A percentile compares a stretch with the other conserved stretches of the same genome.
phyloP scores from a whole-genome alignment of 1,284 basidiomycete species.

The Cutaneotrichosporon sp. region DNA sequence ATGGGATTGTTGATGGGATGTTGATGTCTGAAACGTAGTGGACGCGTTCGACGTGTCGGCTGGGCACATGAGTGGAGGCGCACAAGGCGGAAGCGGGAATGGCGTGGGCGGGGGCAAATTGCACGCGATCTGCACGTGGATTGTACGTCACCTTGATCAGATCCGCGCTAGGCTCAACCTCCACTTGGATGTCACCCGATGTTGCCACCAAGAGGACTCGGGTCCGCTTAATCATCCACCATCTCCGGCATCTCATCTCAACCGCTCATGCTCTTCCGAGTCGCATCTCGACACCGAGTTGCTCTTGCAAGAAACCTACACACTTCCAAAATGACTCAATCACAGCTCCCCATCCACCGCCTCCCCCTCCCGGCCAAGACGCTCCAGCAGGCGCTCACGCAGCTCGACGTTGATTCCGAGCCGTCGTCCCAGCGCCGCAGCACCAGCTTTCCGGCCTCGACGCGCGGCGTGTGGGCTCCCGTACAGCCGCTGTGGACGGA shows the following conservation, averaged over 20 bases:
- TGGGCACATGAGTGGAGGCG: not conserved
- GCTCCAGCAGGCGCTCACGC: constrained; percentile 36
- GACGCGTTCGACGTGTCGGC: not conserved
- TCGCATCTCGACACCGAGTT: not conserved
- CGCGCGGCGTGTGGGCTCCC: constrained; percentile 64
- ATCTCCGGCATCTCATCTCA: not conserved
- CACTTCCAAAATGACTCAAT: not conserved
- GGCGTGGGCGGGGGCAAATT: not conserved
- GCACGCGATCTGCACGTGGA: not conserved
- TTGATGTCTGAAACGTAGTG: not conserved
- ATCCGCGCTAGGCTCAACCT: no score
- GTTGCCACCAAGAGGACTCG: not conserved
- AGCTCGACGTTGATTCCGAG: constrained; percentile 46
- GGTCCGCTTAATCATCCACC: not conserved
- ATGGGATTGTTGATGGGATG: not conserved
- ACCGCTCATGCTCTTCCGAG: not conserved
- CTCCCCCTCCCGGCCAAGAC: constrained; percentile 40
- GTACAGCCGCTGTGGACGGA: constrained; percentile 77
- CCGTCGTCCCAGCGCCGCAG: constrained; percentile 74
- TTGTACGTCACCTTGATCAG: not conserved
- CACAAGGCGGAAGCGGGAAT: no score
- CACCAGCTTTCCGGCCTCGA: constrained; percentile 58
- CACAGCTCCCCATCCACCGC: constrained; percentile 31
- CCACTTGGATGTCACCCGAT: not conserved
- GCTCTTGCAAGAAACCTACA: not conserved